phyloP scores from a whole-genome alignment of 371 early-diverging fungal genomes.

The Rhizopus stolonifer region DNA sequence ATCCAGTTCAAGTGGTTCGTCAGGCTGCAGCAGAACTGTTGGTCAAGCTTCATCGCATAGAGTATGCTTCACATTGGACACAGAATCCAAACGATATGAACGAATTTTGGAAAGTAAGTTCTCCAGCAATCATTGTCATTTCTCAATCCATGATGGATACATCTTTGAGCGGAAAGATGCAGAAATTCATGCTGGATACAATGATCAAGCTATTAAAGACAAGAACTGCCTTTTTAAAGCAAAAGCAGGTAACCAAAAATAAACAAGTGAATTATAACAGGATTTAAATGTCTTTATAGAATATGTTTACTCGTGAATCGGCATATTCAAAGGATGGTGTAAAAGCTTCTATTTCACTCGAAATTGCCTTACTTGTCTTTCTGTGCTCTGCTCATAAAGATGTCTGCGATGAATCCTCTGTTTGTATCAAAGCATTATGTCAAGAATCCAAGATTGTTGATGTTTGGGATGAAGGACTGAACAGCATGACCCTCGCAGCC shows the following conservation, averaged over 20 bases:
- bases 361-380: conserved; percentile 72
- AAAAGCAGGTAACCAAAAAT: conserved; percentile 36
- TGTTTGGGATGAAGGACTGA: conserved; percentile 51
- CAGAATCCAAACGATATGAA: conserved; percentile 36
- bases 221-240: conserved; percentile 65
- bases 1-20: conserved; percentile 60
- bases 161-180: conserved; percentile 57
- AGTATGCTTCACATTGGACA: conserved; percentile 60
- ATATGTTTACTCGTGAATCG: conserved; percentile 37
- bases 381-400: conserved; percentile 75
- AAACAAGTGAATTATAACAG: neutral
- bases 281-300: conserved; percentile 11
- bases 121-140: conserved; percentile 46
- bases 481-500: conserved; percentile 59
- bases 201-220: conserved; percentile 58
- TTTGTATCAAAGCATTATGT: conserved; percentile 61
- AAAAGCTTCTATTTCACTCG: conserved; percentile 71
- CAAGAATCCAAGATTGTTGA: conserved; percentile 60
- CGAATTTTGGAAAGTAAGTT: conserved; percentile 66
- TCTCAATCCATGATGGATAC: conserved; percentile 51
- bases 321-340: conserved; percentile 64
- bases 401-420: conserved; percentile 58
- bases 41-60: conserved; percentile 54
- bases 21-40: conserved; percentile 67
- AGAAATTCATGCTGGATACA: conserved; percentile 54